Evolutionary conservation across 148 eudicot genomes (phyloP), one percentile per base, ranked within the genome.

Genomic region (Nepenthes gracilis): DNA sequence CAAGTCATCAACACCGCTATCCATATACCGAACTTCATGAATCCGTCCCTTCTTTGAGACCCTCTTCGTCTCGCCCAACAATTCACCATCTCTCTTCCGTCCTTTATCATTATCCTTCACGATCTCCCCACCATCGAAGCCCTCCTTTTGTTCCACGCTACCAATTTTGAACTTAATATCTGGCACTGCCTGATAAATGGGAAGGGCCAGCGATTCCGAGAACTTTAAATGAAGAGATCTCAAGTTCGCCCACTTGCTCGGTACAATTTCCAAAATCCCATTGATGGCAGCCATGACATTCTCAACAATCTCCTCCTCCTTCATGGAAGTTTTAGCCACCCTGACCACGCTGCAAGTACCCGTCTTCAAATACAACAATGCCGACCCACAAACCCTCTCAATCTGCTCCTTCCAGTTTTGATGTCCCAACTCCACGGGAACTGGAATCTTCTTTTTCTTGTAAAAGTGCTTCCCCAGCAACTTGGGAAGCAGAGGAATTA

Each of bases 21-120:
- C 97, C 95, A 90, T 83, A 68, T 90, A 87, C 63, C 70, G 55
- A 69, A 92, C 91, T 56, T 92, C 85, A 66, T 82, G 91, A 76
- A 91, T 87, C 75, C 96, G 77, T 33, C 92, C 97, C 77, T 83
- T 90, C 75, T 63, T 74, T 64, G 48, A 45, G 11, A 6, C 48
- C 48, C 9, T 33, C 67, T 60, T 69, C 62, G 69, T 70, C 73
- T 77, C 71, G 55, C 6, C 55, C 23, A 49, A 61, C 63, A 35
- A 49, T 51, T 62, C 36, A 61, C 58, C 64, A 47, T 59, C 70
- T 33, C 33, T 53, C 62, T 13, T 51, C 51, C n/a, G 36, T 2
- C 23, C 70, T 13, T 60, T 50, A 38, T 54, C 58, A 37, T 49
- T 70, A 48, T 59, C 70, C 32, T 36, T 70, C 12, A 35, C 36